A percentile compares a stretch with the other conserved stretches of the same genome.
These are phyloP conservation scores for Juncus inflexus DNA, from an alignment of 176 grass and related monocot species.

Conservation along the genomic window DNA sequence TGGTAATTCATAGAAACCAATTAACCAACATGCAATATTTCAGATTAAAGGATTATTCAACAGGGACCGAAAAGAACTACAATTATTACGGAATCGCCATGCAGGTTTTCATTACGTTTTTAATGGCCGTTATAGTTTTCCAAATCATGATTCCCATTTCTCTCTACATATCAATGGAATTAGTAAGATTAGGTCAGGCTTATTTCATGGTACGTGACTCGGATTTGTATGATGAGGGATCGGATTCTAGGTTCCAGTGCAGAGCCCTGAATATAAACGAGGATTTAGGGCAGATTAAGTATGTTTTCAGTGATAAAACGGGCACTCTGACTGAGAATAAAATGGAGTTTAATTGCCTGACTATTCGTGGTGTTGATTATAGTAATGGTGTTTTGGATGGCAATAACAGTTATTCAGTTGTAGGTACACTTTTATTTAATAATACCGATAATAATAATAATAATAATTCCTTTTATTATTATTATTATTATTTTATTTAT, in stretches of 20 bases:
- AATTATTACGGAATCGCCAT: conserved; percentile 70
- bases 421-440: conserved; percentile 57
- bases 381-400: conserved; percentile 26
- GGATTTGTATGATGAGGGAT: conserved; percentile 56
- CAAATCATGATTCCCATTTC: conserved; percentile 95
- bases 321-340: conserved; percentile 91
- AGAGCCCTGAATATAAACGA: conserved; percentile 94
- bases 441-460: too few relatives aligned
- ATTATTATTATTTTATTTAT: too few relatives aligned
- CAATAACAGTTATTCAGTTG: conserved; percentile 42
- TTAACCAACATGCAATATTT: conserved; percentile 63
- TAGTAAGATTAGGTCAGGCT: conserved; percentile 66
- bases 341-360: conserved; percentile 69
- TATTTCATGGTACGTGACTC: conserved; percentile 63
- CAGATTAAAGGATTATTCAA: conserved; percentile 59
- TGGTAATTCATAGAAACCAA: conserved; percentile 41
- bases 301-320: conserved; percentile 89
- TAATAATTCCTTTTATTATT: too few relatives aligned
- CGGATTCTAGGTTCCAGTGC: conserved; percentile 61
- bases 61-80: conserved; percentile 42
- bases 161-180: conserved; percentile 93
- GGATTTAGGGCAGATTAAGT: conserved; percentile 85
- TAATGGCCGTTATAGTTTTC: conserved; percentile 77
- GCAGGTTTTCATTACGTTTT: conserved; percentile 65
- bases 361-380: conserved; percentile 62